phyloP scores from a whole-genome alignment of 192 early-diverging fungal species.

The Entrophospora sp. region DNA sequence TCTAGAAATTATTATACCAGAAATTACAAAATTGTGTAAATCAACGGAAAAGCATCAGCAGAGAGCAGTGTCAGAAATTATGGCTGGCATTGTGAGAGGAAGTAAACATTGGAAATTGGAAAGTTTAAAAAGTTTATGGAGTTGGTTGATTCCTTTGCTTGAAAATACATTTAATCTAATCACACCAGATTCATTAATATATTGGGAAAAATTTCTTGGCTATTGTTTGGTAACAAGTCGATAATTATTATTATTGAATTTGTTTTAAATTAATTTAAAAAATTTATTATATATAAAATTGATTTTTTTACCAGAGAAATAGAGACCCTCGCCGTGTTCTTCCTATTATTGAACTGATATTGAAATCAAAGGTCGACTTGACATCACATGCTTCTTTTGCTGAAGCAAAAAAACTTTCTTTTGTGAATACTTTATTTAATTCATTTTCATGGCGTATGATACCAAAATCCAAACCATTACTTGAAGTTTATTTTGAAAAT shows the following conservation, averaged over 20 bases:
- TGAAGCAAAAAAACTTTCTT: conserved; percentile 71
- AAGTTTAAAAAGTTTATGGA: conserved; percentile 50
- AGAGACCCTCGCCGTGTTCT: conserved; percentile 72
- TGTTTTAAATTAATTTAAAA: too few species aligned
- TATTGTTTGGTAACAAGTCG: conserved; percentile 34
- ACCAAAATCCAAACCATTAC: conserved; percentile 22
- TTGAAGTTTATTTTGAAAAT: conserved; percentile 44
- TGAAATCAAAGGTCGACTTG: conserved; percentile 59
- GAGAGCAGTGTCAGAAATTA: conserved; percentile 67
- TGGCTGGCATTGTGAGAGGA: conserved; percentile 74
- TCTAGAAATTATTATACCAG: conserved; percentile 40
- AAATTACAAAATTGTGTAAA: conserved; percentile 41
- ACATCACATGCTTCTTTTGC: conserved; percentile 70
- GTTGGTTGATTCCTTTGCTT: conserved; percentile 56
- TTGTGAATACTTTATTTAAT: conserved; percentile 51
- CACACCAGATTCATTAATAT: conserved; percentile 61
- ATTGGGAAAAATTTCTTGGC: conserved; percentile 66
- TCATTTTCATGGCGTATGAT: conserved; percentile 60
- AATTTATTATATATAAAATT: too few species aligned
- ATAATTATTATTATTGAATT: too few species aligned
- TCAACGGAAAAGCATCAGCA: conserved; percentile 69
- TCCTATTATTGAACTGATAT: conserved; percentile 59
- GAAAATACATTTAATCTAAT: conserved; percentile 50
- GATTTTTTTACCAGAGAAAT: conserved; percentile 25
- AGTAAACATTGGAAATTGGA: conserved; percentile 72